Evolutionary conservation across 208 protist genomes (phyloP), one percentile per base, ranked within the genome.

Genomic region (Acanthamoeba triangularis): DNA sequence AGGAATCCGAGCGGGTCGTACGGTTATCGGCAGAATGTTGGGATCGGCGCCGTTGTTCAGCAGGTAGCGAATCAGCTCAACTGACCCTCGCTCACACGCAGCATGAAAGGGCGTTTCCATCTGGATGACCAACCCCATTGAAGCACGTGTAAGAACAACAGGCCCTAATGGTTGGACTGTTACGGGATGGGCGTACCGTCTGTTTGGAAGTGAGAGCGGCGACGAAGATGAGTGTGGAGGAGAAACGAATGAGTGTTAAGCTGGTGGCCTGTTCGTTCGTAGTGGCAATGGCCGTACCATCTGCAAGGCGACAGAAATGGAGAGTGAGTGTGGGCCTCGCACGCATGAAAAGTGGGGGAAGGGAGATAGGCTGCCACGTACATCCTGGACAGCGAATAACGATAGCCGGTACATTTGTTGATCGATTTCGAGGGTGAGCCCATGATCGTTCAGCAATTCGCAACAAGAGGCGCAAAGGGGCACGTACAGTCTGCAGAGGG

Each of bases 21-120:
- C 78, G 28, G 78, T 87, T n/a, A 28, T 87, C 4, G 78, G 78
- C 4, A 87, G 41, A 59, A 87, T 59, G 30, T 87, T 87, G 41
- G 78, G 78, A 87, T 87, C 78, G 10, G 78, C 78, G 44, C 78
- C 78, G 28, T 87, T 87, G 47, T 87, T 87, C 25, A 87, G 47
- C 28, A 87, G 78, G 47, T 87, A 87, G 28, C 78, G 47, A 37
- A 87, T 87, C n/a, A 87, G 44, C 49, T 87, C 78, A 3, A 87
- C 78, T 25, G 78, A 87, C 28, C 78, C 78, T 16, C 78, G 6
- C 28, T 87, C 78, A 16, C 78, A 87, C 6, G 78, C 78, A 20
- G 78, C 78, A 23, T 87, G 78, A 30, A 87, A 87, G 3, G 78
- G 78, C 47, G 78, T 87, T 6, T 87, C 78, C 44, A 56, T 37